Evolutionary conservation across 805 yeast species (phyloP).

Genomic region (Wickerhamiella azyma): DNA sequence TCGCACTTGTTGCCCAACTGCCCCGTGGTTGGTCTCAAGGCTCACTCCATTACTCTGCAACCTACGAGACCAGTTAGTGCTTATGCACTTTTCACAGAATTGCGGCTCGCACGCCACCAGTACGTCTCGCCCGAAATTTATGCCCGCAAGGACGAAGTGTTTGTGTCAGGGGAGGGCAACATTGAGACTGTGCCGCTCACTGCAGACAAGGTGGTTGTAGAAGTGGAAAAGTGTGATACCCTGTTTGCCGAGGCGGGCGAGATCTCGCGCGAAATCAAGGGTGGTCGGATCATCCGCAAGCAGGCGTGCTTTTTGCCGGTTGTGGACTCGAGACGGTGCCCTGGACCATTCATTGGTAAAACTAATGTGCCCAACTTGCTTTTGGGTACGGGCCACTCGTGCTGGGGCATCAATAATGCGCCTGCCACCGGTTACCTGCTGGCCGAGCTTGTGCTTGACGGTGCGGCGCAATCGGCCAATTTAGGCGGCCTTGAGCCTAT

Average conservation of each 20-base stretch:
- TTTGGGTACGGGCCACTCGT: conserved; percentile 86
- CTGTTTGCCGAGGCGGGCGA: conserved; percentile 69
- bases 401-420: conserved; percentile 98
- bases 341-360: conserved; percentile 90
- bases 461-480: conserved; percentile 63
- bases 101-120: conserved; percentile 44
- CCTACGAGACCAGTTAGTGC: conserved; percentile 80
- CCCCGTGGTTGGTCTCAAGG: conserved; percentile 86
- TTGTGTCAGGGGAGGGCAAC: conserved; percentile 94
- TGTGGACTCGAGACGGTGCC: conserved; percentile 76
- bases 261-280: conserved; percentile 51
- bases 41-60: conserved; percentile 84
- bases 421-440: conserved; percentile 92
- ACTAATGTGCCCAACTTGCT: conserved; percentile 70
- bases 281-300: conserved; percentile 62
- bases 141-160: conserved; percentile 90
- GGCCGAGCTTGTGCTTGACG: conserved; percentile 79
- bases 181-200: conserved; percentile 85
- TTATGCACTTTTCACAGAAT: conserved; percentile 85
- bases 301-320: conserved; percentile 97
- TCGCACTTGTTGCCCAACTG: conserved; percentile 80
- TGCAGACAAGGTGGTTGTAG: conserved; percentile 84
- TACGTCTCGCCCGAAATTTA: conserved; percentile 88
- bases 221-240: conserved; percentile 76
- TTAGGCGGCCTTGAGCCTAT: conserved; percentile 75